These are phyloP conservation scores for Periconia digitata DNA, from an alignment of 2,329 filamentous ascomycete species.

Conservation along the genomic window DNA sequence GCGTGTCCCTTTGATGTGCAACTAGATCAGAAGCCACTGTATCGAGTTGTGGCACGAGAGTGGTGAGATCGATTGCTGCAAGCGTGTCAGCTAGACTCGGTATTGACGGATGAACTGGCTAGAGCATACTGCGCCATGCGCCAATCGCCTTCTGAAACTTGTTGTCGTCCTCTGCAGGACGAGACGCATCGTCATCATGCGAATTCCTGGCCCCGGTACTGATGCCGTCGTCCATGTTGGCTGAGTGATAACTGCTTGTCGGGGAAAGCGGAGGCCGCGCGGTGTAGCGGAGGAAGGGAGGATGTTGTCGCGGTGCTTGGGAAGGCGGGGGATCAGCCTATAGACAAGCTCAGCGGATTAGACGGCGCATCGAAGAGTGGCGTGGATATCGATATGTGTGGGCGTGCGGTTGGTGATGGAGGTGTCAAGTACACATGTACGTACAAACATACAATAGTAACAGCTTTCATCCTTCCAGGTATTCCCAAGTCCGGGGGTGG, in stretches of 20 bases:
- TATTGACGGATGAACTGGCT: too few species aligned
- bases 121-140: slow-evolving; percentile 91
- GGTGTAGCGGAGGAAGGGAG: too few species aligned
- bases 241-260: not conserved
- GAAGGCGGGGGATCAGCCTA: not conserved
- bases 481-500: slow-evolving; percentile 24
- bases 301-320: not conserved
- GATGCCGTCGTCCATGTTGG: slow-evolving; percentile 39
- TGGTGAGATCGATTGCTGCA: slow-evolving; percentile 81
- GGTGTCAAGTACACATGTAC: too few species aligned
- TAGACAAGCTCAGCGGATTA: not conserved
- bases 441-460: slow-evolving; percentile 14
- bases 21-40: slow-evolving; percentile 95
- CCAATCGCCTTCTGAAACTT: slow-evolving; percentile 97
- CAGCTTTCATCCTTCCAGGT: slow-evolving; percentile 23
- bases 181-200: slow-evolving; percentile 21
- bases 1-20: slow-evolving; percentile 88
- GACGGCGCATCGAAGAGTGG: slow-evolving; percentile 13
- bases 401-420: slow-evolving; percentile 3
- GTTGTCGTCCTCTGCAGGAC: slow-evolving; percentile 64
- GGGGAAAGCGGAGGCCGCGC: too few species aligned
- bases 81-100: slow-evolving; percentile 24
- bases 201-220: slow-evolving; percentile 28
- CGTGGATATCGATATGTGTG: not conserved
- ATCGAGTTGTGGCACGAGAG: slow-evolving; percentile 82